These are phyloP conservation scores for Kazachstania sp. DNA, from an alignment of 1,139 yeast genomes.

Conservation along the genomic window DNA sequence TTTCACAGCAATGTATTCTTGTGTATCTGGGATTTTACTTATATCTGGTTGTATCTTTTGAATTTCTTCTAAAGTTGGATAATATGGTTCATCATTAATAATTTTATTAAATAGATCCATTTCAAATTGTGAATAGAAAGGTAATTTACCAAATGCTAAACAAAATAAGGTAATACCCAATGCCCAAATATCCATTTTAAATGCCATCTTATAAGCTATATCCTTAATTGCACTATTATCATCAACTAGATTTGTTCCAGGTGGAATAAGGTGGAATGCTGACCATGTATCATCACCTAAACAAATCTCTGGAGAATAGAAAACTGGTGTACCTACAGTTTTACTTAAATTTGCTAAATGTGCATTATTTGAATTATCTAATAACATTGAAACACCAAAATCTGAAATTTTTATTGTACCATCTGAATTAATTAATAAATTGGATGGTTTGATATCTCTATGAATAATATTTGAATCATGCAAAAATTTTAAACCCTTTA, in stretches of 20 bases:
- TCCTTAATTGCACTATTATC: slow-evolving; percentile 22
- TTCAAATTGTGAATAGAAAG: slow-evolving; percentile 85
- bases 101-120: slow-evolving; percentile 79
- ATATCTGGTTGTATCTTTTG: slow-evolving; percentile 26
- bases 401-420: slow-evolving; percentile 84
- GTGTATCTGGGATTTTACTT: slow-evolving; percentile 30
- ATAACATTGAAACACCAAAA: slow-evolving; percentile 68
- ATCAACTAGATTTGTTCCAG: too few species aligned
- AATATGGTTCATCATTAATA: slow-evolving; percentile 49
- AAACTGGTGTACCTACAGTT: slow-evolving; percentile 88
- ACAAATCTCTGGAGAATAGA: slow-evolving; percentile 34
- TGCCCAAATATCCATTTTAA: slow-evolving; percentile 90
- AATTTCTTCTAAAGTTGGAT: slow-evolving; percentile 46
- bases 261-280: slow-evolving; percentile 8
- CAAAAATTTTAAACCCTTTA: slow-evolving; percentile 80
- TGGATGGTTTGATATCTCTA: slow-evolving; percentile 95
- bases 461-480: slow-evolving; percentile 92
- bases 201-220: slow-evolving; percentile 29
- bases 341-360: slow-evolving; percentile 49
- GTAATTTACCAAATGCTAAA: slow-evolving; percentile 76
- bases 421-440: slow-evolving; percentile 64
- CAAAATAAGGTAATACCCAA: slow-evolving; percentile 88
- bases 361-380: slow-evolving; percentile 54
- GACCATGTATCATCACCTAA: slow-evolving; percentile 24
- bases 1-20: slow-evolving; percentile 53